Evolutionary conservation across 495 filamentous ascomycete species (phyloP).

Genomic region (Poronia punctata): DNA sequence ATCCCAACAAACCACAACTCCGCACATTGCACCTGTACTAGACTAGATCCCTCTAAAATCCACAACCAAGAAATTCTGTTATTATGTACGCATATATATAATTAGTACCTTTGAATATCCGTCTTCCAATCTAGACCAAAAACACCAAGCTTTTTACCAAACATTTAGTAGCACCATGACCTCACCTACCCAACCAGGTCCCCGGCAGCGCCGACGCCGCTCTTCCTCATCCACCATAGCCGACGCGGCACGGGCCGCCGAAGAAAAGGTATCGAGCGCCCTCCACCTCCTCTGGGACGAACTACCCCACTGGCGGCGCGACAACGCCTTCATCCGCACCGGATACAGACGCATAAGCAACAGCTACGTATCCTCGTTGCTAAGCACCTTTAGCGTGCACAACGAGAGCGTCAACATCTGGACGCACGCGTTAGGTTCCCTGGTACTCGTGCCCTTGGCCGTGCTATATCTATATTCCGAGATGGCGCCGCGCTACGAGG

Average conservation of each 20-base stretch:
- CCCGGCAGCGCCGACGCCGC: constrained; percentile 15
- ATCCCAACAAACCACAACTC: too few relatives aligned
- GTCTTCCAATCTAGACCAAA: background rate
- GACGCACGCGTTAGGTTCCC: constrained; percentile 66
- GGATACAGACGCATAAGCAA: constrained; percentile 37
- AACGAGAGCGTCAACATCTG: constrained; percentile 97
- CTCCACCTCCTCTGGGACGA: constrained; percentile 37
- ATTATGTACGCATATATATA: too few relatives aligned
- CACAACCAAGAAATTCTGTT: too few relatives aligned
- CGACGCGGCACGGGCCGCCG: constrained; percentile 19
- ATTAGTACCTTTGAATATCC: too few relatives aligned
- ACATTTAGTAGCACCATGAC: constrained; percentile 9
- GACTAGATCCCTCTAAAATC: too few relatives aligned
- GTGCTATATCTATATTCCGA: constrained; percentile 26
- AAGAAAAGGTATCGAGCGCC: constrained; percentile 19
- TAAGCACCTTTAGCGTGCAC: constrained; percentile 41
- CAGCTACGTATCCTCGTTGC: constrained; percentile 29
- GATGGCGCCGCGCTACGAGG: constrained; percentile 59
- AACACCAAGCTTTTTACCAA: background rate
- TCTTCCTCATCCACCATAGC: constrained; percentile 12
- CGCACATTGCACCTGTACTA: too few relatives aligned
- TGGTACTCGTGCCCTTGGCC: constrained; percentile 35
- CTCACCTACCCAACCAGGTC: constrained; percentile 4
- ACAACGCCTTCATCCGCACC: constrained; percentile 37
- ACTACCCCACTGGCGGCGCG: constrained; percentile 37